Conservation (phyloP, 202 grass and related monocot genomes). For the Panicum hallii region DNA sequence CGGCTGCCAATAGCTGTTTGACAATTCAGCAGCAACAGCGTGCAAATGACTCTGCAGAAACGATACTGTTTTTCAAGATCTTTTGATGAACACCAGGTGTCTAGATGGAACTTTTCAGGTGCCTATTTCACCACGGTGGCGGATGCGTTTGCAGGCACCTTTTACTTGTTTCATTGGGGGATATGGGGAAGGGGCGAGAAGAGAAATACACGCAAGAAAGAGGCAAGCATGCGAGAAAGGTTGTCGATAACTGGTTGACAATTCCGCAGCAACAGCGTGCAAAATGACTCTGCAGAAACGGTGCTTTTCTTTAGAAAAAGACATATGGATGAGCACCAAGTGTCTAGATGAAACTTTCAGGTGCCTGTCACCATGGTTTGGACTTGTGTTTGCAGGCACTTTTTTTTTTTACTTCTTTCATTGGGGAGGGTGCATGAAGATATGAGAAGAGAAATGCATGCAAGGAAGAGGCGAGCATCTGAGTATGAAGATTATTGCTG, state of each 20-base stretch:
- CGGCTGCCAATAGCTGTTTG: no score
- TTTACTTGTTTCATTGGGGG: no score
- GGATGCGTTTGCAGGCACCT: no score
- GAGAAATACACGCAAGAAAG: no score
- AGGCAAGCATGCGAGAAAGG: no score
- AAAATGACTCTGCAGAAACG: not conserved
- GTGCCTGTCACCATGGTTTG: not conserved
- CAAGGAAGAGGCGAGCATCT: not conserved
- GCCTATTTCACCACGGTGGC: not conserved
- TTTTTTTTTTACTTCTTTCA: not conserved
- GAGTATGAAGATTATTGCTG: not conserved
- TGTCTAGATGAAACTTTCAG: not conserved
- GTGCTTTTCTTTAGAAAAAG: not conserved
- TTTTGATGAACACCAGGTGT: not conserved
- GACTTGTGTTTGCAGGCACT: not conserved
- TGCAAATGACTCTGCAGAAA: no score
- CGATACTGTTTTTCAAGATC: no score
- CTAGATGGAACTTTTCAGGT: slow-evolving; percentile 1
- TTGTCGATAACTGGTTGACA: not conserved
- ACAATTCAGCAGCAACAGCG: no score
- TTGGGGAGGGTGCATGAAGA: not conserved
- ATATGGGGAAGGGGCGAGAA: no score
- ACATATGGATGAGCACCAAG: not conserved
- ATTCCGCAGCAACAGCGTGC: not conserved
- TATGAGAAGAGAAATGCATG: not conserved